Percentiles rank a stretch among this genome's conserved stretches.
These are phyloP conservation scores for Aspergillus sp. DNA, from an alignment of 2,329 filamentous ascomycete genomes.

Conservation along the genomic window DNA sequence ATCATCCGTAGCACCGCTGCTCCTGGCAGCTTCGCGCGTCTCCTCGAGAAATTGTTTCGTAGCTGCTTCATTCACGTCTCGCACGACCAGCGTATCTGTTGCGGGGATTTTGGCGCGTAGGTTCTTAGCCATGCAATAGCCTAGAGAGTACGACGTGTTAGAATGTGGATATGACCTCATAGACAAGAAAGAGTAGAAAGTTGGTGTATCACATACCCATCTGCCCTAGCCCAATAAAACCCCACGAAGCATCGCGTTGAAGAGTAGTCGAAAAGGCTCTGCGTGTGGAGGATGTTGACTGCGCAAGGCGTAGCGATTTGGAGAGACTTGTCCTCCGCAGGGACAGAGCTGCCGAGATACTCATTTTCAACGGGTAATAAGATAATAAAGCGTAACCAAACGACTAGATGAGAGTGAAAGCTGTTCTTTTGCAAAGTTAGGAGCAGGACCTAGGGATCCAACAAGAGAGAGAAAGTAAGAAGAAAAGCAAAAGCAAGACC, in stretches of 20 bases:
- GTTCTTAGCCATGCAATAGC: slow-evolving; percentile 70
- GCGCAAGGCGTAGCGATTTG: slow-evolving; percentile 3
- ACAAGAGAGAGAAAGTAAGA: not conserved
- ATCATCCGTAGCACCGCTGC: slow-evolving; percentile 19
- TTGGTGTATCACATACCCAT: slow-evolving; percentile 48
- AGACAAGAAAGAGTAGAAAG: not conserved
- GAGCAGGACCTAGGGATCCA: no score
- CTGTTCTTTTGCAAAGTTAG: no score
- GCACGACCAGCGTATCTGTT: slow-evolving; percentile 59
- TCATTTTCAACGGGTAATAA: slow-evolving; percentile 7
- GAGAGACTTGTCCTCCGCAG: slow-evolving; percentile 7
- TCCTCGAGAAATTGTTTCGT: slow-evolving; percentile 56
- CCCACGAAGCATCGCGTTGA: slow-evolving; percentile 48
- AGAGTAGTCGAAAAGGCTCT: slow-evolving; percentile 45
- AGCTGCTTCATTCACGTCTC: slow-evolving; percentile 59
- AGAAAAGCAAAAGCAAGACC: no score
- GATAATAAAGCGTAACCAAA: not conserved
- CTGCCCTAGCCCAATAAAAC: slow-evolving; percentile 56
- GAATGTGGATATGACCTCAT: not conserved
- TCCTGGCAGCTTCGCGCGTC: slow-evolving; percentile 27
- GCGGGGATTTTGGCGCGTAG: slow-evolving; percentile 61
- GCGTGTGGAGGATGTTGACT: not conserved
- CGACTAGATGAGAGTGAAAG: not conserved
- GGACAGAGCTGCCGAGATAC: slow-evolving; percentile 8
- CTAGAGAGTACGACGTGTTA: slow-evolving; percentile 32